Evolutionary conservation across 2,329 filamentous ascomycete species (phyloP).

Genomic region (Botryotinia convoluta): DNA sequence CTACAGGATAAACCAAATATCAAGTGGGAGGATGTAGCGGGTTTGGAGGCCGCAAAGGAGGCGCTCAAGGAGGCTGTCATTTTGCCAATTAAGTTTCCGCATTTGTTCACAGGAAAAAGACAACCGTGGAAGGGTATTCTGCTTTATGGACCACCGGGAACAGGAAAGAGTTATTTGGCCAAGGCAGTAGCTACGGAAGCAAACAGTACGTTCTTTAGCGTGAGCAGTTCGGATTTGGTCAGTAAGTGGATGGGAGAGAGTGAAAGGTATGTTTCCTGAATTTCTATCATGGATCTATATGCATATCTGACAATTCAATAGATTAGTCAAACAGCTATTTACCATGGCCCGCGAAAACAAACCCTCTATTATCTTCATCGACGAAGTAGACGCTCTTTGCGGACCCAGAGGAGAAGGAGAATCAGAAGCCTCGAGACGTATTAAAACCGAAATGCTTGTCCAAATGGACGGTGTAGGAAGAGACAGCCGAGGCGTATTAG

Average conservation of each 20-base stretch:
- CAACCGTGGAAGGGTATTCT: conserved; percentile 98
- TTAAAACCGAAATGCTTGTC: conserved; percentile 97
- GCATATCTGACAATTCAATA: conserved; percentile 21
- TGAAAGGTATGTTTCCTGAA: conserved; percentile 65
- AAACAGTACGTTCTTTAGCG: conserved; percentile 98
- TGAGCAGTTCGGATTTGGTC: conserved; percentile 93
- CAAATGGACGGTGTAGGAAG: conserved; percentile 99
- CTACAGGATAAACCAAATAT: conserved; percentile 94
- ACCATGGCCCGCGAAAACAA: conserved; percentile 98
- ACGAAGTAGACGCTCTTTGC: conserved; percentile 95
- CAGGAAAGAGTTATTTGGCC: conserved; percentile 94
- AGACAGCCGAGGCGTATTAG: conserved; percentile 88
- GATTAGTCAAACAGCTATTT: conserved; percentile 90
- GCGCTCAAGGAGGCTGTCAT: conserved; percentile 97
- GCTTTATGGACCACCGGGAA: conserved; percentile 92
- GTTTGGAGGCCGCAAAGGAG: conserved; percentile 90
- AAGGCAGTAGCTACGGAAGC: conserved; percentile 98
- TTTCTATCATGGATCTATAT: neutral
- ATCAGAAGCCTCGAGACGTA: conserved; percentile 92
- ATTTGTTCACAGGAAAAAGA: conserved; percentile 91
- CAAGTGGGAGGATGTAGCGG: conserved; percentile 97
- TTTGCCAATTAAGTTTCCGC: conserved; percentile 96
- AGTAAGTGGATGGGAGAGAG: conserved; percentile 99
- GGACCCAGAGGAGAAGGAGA: conserved; percentile 92
- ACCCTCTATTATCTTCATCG: conserved; percentile 97